These are phyloP conservation scores for Mycosarcoma maydis DNA, from an alignment of 1,284 basidiomycete species.

Conservation along the genomic window DNA sequence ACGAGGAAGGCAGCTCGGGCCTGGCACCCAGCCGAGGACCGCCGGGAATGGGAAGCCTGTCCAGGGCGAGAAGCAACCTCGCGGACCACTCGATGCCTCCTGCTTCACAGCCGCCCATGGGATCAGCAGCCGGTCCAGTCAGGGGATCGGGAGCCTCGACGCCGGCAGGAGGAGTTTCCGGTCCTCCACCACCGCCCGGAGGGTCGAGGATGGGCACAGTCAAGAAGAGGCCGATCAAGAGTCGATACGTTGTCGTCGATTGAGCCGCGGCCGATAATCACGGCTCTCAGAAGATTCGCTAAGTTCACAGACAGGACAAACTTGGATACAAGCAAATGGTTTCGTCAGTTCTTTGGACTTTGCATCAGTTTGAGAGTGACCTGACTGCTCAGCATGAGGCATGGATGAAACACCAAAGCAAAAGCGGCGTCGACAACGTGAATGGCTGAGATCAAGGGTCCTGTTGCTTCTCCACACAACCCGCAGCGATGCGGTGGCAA, in stretches of 20 bases:
- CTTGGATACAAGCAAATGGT: too few species aligned
- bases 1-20: conserved; percentile 34
- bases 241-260: conserved; percentile 63
- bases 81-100: conserved; percentile 56
- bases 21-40: conserved; percentile 20
- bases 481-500: not conserved
- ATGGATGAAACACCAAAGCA: too few species aligned
- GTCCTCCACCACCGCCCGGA: conserved; percentile 43
- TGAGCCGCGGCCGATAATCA: conserved; percentile 10
- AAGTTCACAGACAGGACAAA: too few species aligned
- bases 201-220: conserved; percentile 35
- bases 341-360: too few species aligned
- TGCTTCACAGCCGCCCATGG: conserved; percentile 50
- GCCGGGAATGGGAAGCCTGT: conserved; percentile 24
- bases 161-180: conserved; percentile 14
- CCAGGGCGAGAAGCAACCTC: conserved; percentile 52
- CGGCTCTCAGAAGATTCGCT: too few species aligned
- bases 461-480: conserved; percentile 3
- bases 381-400: too few species aligned
- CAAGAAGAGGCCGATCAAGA: conserved; percentile 65
- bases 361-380: too few species aligned
- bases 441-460: too few species aligned
- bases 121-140: not conserved
- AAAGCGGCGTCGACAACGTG: too few species aligned
- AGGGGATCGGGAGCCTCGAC: conserved; percentile 14